Evolutionary conservation across 352 stramenopile species (phyloP), one percentile per base, ranked within the genome.

Genomic region (Peronospora belbahrii): DNA sequence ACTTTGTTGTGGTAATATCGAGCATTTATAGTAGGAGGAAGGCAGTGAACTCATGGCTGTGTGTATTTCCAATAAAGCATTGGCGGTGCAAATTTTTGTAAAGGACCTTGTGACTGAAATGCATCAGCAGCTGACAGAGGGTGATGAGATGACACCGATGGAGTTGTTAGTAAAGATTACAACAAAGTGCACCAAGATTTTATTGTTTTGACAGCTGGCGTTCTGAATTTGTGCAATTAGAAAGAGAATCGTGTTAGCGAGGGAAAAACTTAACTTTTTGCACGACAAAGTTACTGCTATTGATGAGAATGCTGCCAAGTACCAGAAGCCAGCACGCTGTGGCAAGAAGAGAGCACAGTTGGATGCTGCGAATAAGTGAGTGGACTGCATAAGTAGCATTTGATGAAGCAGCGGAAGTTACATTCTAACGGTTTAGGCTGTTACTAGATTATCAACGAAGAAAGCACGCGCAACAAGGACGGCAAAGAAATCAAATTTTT

Each of bases 251-350:
- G 60, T 87, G 20, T 20, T 81, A 10, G 59, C 58, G 10, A 74
- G 57, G 43, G 30, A 24, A 14, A 62, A 76, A 19, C 57, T 87
- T 18, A 45, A 50, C 14, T 85, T 85, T 37, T 46, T 87, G 25
- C 70, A 83, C 11, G 38, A 59, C 2, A 80, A 82, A 35, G 68
- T 87, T 23, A 20, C 27, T 13, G 43, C 48, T 40, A 85, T 87
- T 48, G 70, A 85, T 38, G 73, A 87, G 40, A 76, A 45, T 42
- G 59, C 77, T 39, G 63, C 57, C 35, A 85, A 77, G 45, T 83
- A 84, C 48, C 68, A 75, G 42, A 78, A 74, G 25, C 27, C 44
- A 39, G 49, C 48, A 25, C 53, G 56, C 1, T 40, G 54, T 8
- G 48, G 46, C 24, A 62, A 63, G 39, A 73, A 70, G 47, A 57